Evolutionary conservation across 805 yeast genomes (phyloP).

Genomic region (Lachancea lanzarotensis): DNA sequence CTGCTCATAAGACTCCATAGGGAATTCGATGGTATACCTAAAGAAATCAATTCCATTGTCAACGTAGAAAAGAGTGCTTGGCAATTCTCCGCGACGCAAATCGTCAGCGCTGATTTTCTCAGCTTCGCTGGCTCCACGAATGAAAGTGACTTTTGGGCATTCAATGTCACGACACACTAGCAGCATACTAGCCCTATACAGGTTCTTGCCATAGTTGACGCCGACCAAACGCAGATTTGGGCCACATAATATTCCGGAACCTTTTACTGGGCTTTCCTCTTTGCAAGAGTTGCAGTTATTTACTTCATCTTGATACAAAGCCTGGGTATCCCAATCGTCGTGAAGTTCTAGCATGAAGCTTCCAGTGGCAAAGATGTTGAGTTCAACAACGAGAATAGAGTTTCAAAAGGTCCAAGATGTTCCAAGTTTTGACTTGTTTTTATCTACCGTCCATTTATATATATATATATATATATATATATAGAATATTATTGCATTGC

Average conservation of each 20-base stretch:
- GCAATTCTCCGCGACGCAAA: slow-evolving; percentile 38
- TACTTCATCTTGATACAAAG: slow-evolving; percentile 18
- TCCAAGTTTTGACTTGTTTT: no score
- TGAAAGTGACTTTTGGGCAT: slow-evolving; percentile 27
- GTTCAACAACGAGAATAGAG: no score
- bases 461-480: no score
- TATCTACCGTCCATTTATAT: no score
- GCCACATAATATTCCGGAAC: slow-evolving; percentile 47
- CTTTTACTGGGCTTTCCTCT: slow-evolving; percentile 18
- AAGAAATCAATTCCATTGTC: slow-evolving; percentile 51
- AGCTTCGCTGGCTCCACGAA: slow-evolving; percentile 28
- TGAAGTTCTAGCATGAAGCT: slow-evolving; percentile 14
- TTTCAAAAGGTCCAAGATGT: no score
- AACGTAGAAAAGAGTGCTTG: slow-evolving; percentile 39
- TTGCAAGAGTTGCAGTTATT: slow-evolving; percentile 18
- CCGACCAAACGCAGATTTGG: slow-evolving; percentile 69
- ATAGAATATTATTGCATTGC: no score
- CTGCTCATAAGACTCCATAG: slow-evolving; percentile 47
- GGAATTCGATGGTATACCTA: slow-evolving; percentile 54
- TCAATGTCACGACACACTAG: slow-evolving; percentile 45
- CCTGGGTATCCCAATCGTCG: slow-evolving; percentile 23
- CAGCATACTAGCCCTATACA: slow-evolving; percentile 65
- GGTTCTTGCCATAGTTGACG: slow-evolving; percentile 43
- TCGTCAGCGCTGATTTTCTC: slow-evolving; percentile 1
- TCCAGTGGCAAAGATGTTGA: no score